A percentile compares a stretch with the other conserved stretches of the same genome.
Evolutionary conservation across 768 basidiomycete species (phyloP).

Genomic region (Cubamyces lactineus): DNA sequence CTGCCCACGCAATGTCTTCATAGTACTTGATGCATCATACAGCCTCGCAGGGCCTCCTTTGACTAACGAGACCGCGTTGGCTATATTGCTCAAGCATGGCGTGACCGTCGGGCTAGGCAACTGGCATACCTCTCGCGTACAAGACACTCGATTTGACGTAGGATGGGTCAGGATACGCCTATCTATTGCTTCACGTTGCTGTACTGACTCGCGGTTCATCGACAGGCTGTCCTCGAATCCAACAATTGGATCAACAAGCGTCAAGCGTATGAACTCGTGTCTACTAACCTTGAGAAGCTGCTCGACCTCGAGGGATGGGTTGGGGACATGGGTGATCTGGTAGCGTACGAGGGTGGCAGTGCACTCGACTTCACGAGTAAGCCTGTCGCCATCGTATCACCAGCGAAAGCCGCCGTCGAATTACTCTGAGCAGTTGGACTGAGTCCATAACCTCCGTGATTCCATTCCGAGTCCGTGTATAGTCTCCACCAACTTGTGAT

Average conservation of each 20-base stretch:
- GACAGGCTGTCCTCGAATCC: conserved; percentile 45
- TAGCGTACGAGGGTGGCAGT: conserved; percentile 36
- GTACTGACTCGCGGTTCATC: neutral
- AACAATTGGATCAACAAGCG: conserved; percentile 41
- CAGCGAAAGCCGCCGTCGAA: conserved; percentile 34
- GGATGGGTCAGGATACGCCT: conserved; percentile 39
- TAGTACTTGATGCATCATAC: neutral
- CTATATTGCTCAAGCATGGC: conserved; percentile 55
- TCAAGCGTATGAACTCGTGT: conserved; percentile 42
- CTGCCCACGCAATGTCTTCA: neutral
- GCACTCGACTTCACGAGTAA: conserved; percentile 37
- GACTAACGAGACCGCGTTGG: conserved; percentile 56
- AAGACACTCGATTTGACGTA: conserved; percentile 42
- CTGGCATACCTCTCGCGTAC: conserved; percentile 36
- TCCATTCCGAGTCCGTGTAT: neutral
- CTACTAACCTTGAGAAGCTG: conserved; percentile 46
- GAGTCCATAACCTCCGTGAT: too few species aligned
- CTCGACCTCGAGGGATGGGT: conserved; percentile 46
- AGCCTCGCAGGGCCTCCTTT: conserved; percentile 74
- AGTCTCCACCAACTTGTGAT: neutral
- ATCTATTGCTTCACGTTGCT: neutral
- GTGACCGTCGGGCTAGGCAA: conserved; percentile 67
- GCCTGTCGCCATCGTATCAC: conserved; percentile 35
- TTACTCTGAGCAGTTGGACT: conserved; percentile 26
- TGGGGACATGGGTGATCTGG: conserved; percentile 37